phyloP scores from a whole-genome alignment of 768 basidiomycete species.

The Cantharellus cinnabarinus region DNA sequence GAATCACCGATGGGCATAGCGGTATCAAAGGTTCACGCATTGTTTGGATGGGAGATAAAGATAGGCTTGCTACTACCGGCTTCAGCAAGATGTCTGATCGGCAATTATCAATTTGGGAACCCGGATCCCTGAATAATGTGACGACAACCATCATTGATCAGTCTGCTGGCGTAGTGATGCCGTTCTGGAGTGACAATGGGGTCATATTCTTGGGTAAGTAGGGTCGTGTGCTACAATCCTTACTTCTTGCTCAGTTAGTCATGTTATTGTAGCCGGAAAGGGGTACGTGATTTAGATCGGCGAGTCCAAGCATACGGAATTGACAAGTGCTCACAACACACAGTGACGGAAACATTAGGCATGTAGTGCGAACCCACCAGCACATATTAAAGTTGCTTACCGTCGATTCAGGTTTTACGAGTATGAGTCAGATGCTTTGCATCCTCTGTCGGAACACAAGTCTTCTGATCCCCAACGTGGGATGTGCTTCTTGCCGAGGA shows the following conservation, averaged over 20 bases:
- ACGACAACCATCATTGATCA: constrained; percentile 74
- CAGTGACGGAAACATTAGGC: constrained; percentile 89
- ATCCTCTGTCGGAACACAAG: constrained; percentile 65
- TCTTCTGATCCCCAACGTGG: constrained; percentile 86
- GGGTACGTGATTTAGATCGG: constrained; percentile 28
- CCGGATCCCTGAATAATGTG: constrained; percentile 47
- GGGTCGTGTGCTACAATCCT: neutral
- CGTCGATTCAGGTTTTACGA: constrained; percentile 47
- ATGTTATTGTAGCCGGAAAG: constrained; percentile 45
- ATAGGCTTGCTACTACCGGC: constrained; percentile 82
- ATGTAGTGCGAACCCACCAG: neutral
- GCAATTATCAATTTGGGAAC: constrained; percentile 80
- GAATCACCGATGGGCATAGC: constrained; percentile 66
- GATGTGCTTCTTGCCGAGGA: constrained; percentile 89
- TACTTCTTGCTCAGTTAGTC: constrained; percentile 5
- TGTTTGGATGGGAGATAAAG: constrained; percentile 75
- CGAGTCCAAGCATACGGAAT: neutral
- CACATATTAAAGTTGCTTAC: constrained; percentile 3
- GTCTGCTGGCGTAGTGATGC: constrained; percentile 86
- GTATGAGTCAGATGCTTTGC: constrained; percentile 69
- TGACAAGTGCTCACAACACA: neutral
- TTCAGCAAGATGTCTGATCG: constrained; percentile 95
- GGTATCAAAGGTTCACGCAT: constrained; percentile 87
- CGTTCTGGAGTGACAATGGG: constrained; percentile 91
- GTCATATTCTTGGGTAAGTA: constrained; percentile 54